Evolutionary conservation across 2,329 filamentous ascomycete species (phyloP), one percentile per base, ranked within the genome.

Genomic region (Cladophialophora carrionii): DNA sequence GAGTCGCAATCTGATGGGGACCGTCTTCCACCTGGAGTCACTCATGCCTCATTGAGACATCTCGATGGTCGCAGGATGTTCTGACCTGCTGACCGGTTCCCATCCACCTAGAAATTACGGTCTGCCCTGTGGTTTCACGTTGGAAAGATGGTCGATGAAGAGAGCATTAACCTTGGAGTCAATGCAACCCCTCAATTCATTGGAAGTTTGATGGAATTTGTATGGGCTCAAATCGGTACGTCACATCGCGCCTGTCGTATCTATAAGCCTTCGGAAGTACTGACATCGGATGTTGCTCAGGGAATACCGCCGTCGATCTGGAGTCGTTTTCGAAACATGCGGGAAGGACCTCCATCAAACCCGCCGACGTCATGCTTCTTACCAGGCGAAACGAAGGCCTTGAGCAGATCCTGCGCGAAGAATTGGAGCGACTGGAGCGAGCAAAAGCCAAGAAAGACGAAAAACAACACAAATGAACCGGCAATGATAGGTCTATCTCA

Each of bases 181-280:
- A 97, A 96, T 77, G 91, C 93, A 6, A 96, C 94, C 29, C 91
- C 91, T 1, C 92, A 96, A 74, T 96, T 96, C 76, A 96, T 96
- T 71, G 92, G 89, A 8, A 86, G 90, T 0, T 77, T 96, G 74
- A 95, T 91, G 0, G 92, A 96, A 76, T 85, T 96, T 77, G 89
- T 94, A 7, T 96, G 91, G 87, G 85, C 88, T 1, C 92, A 96
- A 71, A 90, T 96, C 58, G 90, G 92, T 94, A 82, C 54, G 78
- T n/a, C 71, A 70, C 53, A 34, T 10, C 52, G 31, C 60, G 12
- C 57, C 61, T 24, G 41, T 32, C 52, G 24, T 51, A 20, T 51
- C 20, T 20, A 54, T 10, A 12, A 29, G n/a, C 29, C 29, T 34
- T 1, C n/a, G 48, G 9, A 5, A 17, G n/a, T 20, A 43, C 62